phyloP scores from a whole-genome alignment of 257 asterid species.

The Cordia subcordata region DNA sequence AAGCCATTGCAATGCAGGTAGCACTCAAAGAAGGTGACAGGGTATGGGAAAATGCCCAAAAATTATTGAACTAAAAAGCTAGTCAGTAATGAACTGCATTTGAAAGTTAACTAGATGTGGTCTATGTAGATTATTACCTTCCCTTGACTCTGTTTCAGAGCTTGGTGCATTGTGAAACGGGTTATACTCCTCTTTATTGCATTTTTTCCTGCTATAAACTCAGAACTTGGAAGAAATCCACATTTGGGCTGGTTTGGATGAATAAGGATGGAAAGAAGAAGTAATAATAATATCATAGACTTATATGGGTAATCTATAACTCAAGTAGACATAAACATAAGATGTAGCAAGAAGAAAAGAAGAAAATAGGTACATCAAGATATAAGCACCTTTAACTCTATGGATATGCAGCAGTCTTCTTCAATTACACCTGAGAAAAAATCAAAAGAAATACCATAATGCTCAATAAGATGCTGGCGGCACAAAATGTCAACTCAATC shows the following conservation, averaged over 20 bases:
- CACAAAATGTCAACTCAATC: too few relatives aligned
- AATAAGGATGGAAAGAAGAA: constrained; percentile 14
- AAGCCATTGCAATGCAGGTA: not conserved
- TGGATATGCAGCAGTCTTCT: constrained; percentile 51
- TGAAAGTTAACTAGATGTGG: not conserved
- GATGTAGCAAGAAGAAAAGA: constrained; percentile 11
- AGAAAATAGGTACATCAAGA: constrained; percentile 5
- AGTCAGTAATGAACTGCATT: not conserved
- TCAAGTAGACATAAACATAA: constrained; percentile 1
- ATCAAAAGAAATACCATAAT: not conserved
- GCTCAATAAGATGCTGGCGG: not conserved
- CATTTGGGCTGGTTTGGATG: constrained; percentile 72
- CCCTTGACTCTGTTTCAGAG: constrained; percentile 60
- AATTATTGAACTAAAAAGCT: not conserved
- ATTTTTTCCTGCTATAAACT: constrained; percentile 63
- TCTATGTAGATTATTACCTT: constrained; percentile 39
- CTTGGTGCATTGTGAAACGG: constrained; percentile 92
- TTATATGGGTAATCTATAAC: too few relatives aligned
- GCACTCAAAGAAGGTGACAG: not conserved
- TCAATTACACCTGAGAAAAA: constrained; percentile 38
- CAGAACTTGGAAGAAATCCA: constrained; percentile 76
- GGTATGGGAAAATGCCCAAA: not conserved
- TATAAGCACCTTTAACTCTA: constrained; percentile 82
- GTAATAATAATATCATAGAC: too few relatives aligned
- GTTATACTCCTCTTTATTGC: constrained; percentile 55